phyloP scores from a whole-genome alignment of 2,329 filamentous ascomycete species.

The Capronia epimyces region DNA sequence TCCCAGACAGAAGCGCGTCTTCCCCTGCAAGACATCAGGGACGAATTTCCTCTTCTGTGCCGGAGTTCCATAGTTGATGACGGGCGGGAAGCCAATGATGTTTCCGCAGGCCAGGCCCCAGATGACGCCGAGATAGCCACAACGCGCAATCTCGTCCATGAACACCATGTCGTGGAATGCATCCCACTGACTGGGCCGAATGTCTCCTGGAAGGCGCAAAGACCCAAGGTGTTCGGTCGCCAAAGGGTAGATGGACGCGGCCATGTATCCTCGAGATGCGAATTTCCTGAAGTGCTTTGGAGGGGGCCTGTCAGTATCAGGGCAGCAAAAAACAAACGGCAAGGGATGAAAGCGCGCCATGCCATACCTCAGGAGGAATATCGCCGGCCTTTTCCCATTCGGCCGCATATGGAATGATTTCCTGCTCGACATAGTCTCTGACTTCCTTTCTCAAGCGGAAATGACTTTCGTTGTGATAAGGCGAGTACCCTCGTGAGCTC shows the following conservation, averaged over 20 bases:
- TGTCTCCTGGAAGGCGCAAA: slow-evolving; percentile 29
- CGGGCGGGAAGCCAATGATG: slow-evolving; percentile 33
- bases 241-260: not conserved
- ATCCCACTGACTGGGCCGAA: slow-evolving; percentile 35
- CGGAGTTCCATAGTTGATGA: slow-evolving; percentile 32
- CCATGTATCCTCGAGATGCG: not conserved
- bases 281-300: not conserved
- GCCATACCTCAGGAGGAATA: slow-evolving; percentile 38
- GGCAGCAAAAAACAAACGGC: not conserved
- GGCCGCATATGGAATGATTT: slow-evolving; percentile 54
- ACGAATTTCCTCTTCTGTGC: slow-evolving; percentile 45
- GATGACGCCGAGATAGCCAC: slow-evolving; percentile 33
- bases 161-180: slow-evolving; percentile 38
- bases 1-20: slow-evolving; percentile 56
- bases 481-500: slow-evolving; percentile 44
- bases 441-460: slow-evolving; percentile 51
- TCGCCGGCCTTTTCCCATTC: slow-evolving; percentile 59
- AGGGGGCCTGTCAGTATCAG: not conserved
- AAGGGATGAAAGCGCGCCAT: not conserved
- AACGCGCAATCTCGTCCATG: slow-evolving; percentile 37
- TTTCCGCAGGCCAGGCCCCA: slow-evolving; percentile 34
- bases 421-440: slow-evolving; percentile 54
- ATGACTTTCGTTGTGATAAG: slow-evolving; percentile 61
- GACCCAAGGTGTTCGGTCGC: not conserved
- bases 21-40: slow-evolving; percentile 52